Evolutionary conservation across 257 asterid species (phyloP).

Genomic region (Fraxinus quadrangulata): DNA sequence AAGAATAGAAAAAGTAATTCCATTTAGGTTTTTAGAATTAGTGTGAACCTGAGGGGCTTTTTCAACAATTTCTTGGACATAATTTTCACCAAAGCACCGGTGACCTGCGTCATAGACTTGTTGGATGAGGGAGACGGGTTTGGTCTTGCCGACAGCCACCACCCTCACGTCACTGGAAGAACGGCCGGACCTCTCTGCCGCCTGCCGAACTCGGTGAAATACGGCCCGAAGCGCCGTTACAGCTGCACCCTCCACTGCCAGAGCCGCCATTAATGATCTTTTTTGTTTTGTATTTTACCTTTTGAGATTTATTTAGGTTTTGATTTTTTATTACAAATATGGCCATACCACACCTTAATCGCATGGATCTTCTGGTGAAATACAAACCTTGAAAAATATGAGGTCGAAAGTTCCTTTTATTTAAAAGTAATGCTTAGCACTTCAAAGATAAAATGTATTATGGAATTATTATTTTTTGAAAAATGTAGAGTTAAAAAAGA

Average conservation of each 20-base stretch:
- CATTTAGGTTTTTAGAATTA: neutral
- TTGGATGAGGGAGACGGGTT: constrained; percentile 62
- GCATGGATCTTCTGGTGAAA: neutral
- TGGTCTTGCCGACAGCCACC: constrained; percentile 85
- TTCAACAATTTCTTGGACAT: constrained; percentile 76
- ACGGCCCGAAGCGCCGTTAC: constrained; percentile 68
- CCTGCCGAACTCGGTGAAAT: constrained; percentile 59
- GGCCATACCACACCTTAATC: neutral
- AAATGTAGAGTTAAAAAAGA: too few species aligned
- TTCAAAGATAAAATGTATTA: too few species aligned
- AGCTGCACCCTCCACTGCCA: constrained; percentile 63
- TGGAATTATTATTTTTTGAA: too few species aligned
- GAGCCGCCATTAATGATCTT: constrained; percentile 58
- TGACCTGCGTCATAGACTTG: constrained; percentile 77
- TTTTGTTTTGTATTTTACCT: neutral
- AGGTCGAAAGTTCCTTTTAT: neutral
- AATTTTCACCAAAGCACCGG: constrained; percentile 79
- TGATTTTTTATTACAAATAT: neutral
- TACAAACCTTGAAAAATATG: neutral
- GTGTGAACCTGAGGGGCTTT: constrained; percentile 80
- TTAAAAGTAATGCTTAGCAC: too few species aligned
- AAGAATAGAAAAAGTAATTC: neutral
- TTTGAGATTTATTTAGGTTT: neutral
- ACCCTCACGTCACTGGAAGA: constrained; percentile 69
- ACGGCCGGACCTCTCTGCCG: constrained; percentile 82